phyloP scores from a whole-genome alignment of 306 rosid species.

The Canavalia gladiata region DNA sequence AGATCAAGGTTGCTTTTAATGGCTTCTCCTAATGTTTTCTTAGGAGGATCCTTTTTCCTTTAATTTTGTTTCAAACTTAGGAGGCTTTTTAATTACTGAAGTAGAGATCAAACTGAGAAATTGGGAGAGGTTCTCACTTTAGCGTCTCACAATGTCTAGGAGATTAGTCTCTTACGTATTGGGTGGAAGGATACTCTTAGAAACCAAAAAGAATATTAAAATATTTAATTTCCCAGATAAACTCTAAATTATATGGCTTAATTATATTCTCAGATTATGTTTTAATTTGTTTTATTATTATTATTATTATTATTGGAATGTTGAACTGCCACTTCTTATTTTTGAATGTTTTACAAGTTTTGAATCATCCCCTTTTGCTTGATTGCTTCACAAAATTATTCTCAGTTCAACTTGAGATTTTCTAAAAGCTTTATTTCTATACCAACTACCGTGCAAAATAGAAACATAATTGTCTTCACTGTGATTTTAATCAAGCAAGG shows the following conservation, averaged over 20 bases:
- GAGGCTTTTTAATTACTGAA: not conserved
- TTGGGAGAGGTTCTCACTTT: not conserved
- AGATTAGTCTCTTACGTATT: not conserved
- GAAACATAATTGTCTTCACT: not conserved
- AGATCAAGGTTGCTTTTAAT: not conserved
- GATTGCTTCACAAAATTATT: not conserved
- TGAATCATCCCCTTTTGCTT: not conserved
- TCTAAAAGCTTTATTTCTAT: not conserved
- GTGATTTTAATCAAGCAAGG: not conserved
- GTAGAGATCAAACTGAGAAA: not conserved
- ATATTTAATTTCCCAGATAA: not conserved
- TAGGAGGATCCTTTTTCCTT: no score
- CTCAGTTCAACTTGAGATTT: not conserved
- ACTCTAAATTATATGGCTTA: not conserved
- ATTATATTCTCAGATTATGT: not conserved
- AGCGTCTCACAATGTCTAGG: no score
- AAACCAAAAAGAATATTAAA: not conserved
- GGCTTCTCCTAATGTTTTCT: not conserved
- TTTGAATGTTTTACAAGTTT: constrained; percentile 12
- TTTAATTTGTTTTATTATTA: not conserved
- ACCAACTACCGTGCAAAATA: not conserved
- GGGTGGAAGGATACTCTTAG: not conserved
- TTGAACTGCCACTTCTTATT: not conserved
- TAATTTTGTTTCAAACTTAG: not conserved
- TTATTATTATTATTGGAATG: not conserved